Evolutionary conservation across 2,329 filamentous ascomycete genomes (phyloP).

Genomic region (Talaromyces piceae): DNA sequence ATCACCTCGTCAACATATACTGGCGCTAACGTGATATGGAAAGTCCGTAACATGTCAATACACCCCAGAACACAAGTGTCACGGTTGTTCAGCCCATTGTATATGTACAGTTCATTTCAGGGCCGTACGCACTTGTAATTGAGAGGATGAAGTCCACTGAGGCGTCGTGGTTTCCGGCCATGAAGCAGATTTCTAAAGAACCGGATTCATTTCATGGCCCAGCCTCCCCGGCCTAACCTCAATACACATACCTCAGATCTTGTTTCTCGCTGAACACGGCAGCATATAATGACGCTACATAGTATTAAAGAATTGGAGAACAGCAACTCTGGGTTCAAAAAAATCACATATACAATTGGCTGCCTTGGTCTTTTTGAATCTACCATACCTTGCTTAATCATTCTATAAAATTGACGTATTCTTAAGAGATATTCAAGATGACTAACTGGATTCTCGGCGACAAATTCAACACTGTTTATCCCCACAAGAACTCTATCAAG

Average conservation of each 20-base stretch:
- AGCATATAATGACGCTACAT: background rate
- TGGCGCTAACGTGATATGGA: background rate
- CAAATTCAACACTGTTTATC: constrained; percentile 41
- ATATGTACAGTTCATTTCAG: background rate
- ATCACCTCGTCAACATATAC: background rate
- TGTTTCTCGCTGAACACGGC: background rate
- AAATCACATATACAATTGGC: background rate
- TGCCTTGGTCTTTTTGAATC: background rate
- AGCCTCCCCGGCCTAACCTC: background rate
- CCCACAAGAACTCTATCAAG: constrained; percentile 54
- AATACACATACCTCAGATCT: background rate
- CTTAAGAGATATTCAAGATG: constrained; percentile 1
- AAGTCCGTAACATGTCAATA: background rate
- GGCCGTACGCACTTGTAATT: background rate
- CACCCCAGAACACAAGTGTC: background rate
- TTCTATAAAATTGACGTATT: background rate
- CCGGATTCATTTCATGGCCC: background rate
- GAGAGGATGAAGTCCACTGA: too few relatives aligned
- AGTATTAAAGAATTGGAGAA: background rate
- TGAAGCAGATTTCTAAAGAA: background rate
- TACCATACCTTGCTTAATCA: background rate
- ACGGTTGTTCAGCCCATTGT: background rate
- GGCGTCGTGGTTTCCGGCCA: background rate
- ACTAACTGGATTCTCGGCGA: constrained; percentile 35
- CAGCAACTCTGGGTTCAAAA: background rate